Percentiles rank a stretch among this genome's conserved stretches.
Evolutionary conservation across 148 eudicot species (phyloP).

Genomic region (Pharnaceum exiguum): DNA sequence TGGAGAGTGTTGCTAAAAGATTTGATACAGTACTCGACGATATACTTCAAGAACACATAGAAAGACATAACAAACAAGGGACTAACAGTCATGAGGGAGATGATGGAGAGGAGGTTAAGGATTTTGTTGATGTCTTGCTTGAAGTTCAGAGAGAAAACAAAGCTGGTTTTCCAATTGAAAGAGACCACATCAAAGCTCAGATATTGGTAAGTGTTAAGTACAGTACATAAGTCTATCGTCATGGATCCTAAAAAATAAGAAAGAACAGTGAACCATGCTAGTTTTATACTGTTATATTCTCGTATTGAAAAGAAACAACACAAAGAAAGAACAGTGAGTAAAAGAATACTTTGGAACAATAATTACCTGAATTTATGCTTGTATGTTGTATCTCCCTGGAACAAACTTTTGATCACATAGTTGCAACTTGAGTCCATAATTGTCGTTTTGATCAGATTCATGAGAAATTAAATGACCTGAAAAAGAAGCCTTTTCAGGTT

Average conservation of each 20-base stretch:
- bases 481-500: not conserved
- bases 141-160: conserved; percentile 21
- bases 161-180: conserved; percentile 20
- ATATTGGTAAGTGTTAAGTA: conserved; percentile 26
- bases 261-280: no score
- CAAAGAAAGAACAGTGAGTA: no score
- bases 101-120: not conserved
- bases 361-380: no score
- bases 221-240: not conserved
- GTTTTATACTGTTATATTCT: not conserved
- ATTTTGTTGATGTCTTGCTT: conserved; percentile 44
- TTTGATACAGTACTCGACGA: conserved; percentile 37
- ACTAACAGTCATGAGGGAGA: not conserved
- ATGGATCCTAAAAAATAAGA: not conserved
- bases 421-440: not conserved
- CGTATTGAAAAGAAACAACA: no score
- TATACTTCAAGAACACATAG: conserved; percentile 26
- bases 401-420: no score
- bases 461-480: not conserved
- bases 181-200: conserved; percentile 37
- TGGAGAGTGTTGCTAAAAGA: conserved; percentile 30
- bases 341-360: no score
- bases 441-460: not conserved
- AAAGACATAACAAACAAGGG: not conserved
- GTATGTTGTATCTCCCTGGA: no score